Base-by-base conservation (phyloP, 345 rosid genomes). In the Xanthoceras sorbifolium region DNA sequence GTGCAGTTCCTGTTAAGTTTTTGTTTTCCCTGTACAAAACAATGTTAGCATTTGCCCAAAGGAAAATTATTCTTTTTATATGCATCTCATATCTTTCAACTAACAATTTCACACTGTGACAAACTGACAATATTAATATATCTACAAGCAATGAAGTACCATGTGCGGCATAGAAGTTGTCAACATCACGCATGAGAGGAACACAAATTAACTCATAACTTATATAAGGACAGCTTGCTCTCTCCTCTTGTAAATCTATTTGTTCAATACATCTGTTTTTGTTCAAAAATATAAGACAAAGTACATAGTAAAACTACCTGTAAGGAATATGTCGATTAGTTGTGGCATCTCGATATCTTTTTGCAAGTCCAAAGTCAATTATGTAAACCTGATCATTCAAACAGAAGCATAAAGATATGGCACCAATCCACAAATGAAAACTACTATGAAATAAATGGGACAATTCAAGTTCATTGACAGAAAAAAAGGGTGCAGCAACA, bases 1-100 rank as follows among this genome's bases (percentile, higher is more conserved):
- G 84, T 29, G 99, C 99, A 67, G 99, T 96, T 71, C 99, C 99
- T 0, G 98, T 96, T 79, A 96, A 86, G 78, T 91, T 96, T 76
- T 96, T 96, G 78, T 96, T 93, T 77, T 96, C 99, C 91, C 99
- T 96, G 89, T 38, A 76, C 34, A 65, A 18, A 69, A 79, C 28
- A 42, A 29, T 44, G 5, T 69, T 67, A 76, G 36, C 69, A 34
- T 75, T 23, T 6, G 25, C 17, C 32, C 2, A 15, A 29, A 26
- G 12, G 44, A 54, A 55, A 23, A 25, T 67, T 20, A 40, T 52
- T 67, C 52, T 67, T 25, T 5, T 38, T 23, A 25, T 22, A 36
- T 3, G 7, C 18, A 3, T 36, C 9, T 57, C 28, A 57, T 50
- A 25, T 31, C 29, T 36, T 34, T 59, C 28, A 23, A 26, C 52